phyloP scores from a whole-genome alignment of 768 basidiomycete species.

The Daedaleopsis sinensis region DNA sequence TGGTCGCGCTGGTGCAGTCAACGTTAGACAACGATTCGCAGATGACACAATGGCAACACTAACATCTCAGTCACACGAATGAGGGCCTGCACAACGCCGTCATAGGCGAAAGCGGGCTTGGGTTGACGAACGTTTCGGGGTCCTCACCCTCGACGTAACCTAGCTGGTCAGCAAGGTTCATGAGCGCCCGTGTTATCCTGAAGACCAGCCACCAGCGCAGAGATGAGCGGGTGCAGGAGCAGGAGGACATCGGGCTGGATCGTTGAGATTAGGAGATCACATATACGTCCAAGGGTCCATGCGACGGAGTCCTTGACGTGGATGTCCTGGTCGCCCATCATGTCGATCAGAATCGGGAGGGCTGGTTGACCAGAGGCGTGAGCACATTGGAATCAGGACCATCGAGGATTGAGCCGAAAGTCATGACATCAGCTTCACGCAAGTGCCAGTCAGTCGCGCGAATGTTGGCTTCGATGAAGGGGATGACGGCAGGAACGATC shows the following conservation, averaged over 20 bases:
- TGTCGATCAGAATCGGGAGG: constrained; percentile 88
- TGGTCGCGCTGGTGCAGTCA: constrained; percentile 56
- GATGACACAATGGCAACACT: constrained; percentile 25
- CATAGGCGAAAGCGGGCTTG: constrained; percentile 79
- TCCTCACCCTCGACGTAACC: constrained; percentile 69
- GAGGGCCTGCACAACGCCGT: constrained; percentile 82
- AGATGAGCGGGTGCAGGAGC: constrained; percentile 76
- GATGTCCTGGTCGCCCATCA: constrained; percentile 86
- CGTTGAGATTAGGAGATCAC: constrained; percentile 81
- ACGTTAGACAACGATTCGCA: neutral
- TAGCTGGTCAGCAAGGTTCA: constrained; percentile 93
- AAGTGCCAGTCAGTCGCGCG: constrained; percentile 90
- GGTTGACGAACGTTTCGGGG: constrained; percentile 50
- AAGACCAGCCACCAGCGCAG: constrained; percentile 81
- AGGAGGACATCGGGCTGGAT: constrained; percentile 92
- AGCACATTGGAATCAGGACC: constrained; percentile 90
- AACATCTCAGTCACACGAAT: constrained; percentile 88
- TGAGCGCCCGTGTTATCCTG: constrained; percentile 83
- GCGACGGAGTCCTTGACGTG: constrained; percentile 97
- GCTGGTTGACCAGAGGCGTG: constrained; percentile 93
- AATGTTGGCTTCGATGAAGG: constrained; percentile 98
- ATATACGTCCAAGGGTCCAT: constrained; percentile 96
- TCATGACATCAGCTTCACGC: constrained; percentile 97
- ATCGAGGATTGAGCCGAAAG: constrained; percentile 96
- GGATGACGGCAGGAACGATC: constrained; percentile 91